Conservation (phyloP, 768 basidiomycete genomes). For the Zangia roseola region DNA sequence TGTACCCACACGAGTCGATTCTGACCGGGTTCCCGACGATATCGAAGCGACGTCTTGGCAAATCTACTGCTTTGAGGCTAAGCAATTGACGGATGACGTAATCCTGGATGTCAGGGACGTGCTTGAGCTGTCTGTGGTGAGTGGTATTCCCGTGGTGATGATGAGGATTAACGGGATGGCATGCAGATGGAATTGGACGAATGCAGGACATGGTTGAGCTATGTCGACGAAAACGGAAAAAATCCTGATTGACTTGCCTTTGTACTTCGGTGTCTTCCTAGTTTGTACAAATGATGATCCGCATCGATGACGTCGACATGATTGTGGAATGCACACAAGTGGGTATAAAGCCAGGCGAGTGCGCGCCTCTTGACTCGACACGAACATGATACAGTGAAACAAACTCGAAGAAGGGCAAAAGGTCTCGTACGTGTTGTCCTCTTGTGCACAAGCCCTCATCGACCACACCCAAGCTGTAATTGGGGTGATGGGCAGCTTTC, state of each 20-base stretch:
- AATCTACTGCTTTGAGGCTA: conserved; percentile 10
- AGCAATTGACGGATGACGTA: conserved; percentile 10
- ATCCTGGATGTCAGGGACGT: conserved; percentile 26
- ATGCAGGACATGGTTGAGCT: conserved; percentile 22
- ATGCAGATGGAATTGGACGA: conserved; percentile 25
- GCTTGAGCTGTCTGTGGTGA: conserved; percentile 21
- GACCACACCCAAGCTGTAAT: conserved; percentile 29
- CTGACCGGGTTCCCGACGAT: background rate
- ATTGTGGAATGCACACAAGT: background rate
- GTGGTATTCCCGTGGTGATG: background rate
- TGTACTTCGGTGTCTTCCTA: conserved; percentile 6
- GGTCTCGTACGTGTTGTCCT: conserved; percentile 31
- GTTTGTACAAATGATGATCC: conserved; percentile 10
- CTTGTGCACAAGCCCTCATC: background rate
- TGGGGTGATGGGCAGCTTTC: conserved; percentile 34
- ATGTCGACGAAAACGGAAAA: conserved; percentile 9
- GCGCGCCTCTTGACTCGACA: background rate
- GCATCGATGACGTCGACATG: conserved; percentile 9
- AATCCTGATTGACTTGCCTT: background rate
- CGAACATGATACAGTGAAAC: conserved; percentile 18
- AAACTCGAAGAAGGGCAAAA: conserved; percentile 33
- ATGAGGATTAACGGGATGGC: conserved; percentile 2
- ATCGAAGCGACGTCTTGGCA: conserved; percentile 11
- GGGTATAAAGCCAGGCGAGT: background rate
- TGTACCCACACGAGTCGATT: background rate